Evolutionary conservation across 192 early-diverging fungal species (phyloP).

Genomic region (Gaertneriomyces sp.): DNA sequence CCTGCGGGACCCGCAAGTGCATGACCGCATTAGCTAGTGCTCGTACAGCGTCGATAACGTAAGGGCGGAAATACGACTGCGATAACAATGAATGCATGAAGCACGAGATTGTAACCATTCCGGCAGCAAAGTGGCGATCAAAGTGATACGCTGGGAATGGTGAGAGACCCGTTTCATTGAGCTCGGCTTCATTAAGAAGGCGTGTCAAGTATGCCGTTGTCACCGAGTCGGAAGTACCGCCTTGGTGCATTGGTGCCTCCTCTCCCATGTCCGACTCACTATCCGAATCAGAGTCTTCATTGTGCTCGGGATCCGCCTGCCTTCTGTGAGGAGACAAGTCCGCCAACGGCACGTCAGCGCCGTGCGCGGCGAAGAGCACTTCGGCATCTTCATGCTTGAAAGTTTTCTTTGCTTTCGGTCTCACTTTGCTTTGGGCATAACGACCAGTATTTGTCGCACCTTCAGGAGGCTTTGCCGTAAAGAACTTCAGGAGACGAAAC

Average conservation of each 20-base stretch:
- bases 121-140: conserved; percentile 50
- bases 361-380: conserved; percentile 25
- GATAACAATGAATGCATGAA: conserved; percentile 50
- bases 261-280: conserved; percentile 1
- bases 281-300: conserved; percentile 11
- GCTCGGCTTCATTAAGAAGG: conserved; percentile 43
- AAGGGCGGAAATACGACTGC: conserved; percentile 52
- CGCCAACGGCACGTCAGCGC: conserved; percentile 20
- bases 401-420: neutral
- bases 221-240: conserved; percentile 8
- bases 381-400: conserved; percentile 1
- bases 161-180: conserved; percentile 44
- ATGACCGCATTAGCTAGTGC: conserved; percentile 27
- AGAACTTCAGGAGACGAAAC: conserved; percentile 33
- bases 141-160: conserved; percentile 49
- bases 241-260: neutral
- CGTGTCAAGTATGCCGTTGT: conserved; percentile 42
- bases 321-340: neutral
- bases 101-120: conserved; percentile 39
- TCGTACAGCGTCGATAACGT: conserved; percentile 41
- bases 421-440: no score
- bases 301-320: neutral
- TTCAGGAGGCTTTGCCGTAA: conserved; percentile 7
- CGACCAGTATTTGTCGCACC: neutral
- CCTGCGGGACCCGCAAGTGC: conserved; percentile 21